Conservation (phyloP, 2,329 filamentous ascomycete species). For the Ophiocordyceps unilateralis region DNA sequence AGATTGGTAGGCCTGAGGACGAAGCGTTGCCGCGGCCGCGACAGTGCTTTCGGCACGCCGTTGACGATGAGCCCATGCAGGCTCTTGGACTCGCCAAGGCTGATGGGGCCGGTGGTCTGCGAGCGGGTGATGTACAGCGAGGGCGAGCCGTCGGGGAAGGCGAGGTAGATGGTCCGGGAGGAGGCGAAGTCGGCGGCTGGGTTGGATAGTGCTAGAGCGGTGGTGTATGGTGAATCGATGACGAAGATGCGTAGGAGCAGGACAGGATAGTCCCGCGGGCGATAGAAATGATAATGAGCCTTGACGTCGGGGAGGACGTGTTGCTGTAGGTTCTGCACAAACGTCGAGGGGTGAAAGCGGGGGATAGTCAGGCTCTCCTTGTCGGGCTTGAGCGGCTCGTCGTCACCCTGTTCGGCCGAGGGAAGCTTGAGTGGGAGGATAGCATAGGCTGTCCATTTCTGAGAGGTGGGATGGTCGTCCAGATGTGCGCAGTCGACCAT, state of each 20-base stretch:
- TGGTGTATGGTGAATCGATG: slow-evolving; percentile 65
- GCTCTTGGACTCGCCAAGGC: slow-evolving; percentile 37
- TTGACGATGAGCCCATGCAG: slow-evolving; percentile 57
- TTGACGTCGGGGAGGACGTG: slow-evolving; percentile 66
- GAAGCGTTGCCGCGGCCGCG: slow-evolving; percentile 55
- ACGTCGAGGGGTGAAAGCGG: slow-evolving; percentile 65
- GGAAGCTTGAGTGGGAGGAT: slow-evolving; percentile 34
- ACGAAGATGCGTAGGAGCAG: slow-evolving; percentile 65
- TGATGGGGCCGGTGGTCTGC: slow-evolving; percentile 22
- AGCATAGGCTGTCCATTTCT: slow-evolving; percentile 47
- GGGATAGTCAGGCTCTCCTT: slow-evolving; percentile 36
- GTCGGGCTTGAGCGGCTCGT: slow-evolving; percentile 23
- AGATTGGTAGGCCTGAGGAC: slow-evolving; percentile 51
- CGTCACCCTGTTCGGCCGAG: slow-evolving; percentile 15
- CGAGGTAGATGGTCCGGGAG: slow-evolving; percentile 58
- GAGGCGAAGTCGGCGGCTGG: slow-evolving; percentile 35
- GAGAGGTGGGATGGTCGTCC: slow-evolving; percentile 44
- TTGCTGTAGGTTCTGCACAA: slow-evolving; percentile 56
- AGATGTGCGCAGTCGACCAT: slow-evolving; percentile 52
- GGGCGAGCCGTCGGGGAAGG: slow-evolving; percentile 66
- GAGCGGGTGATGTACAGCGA: slow-evolving; percentile 50
- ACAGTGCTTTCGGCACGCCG: slow-evolving; percentile 69
- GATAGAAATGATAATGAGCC: slow-evolving; percentile 65
- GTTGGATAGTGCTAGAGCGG: slow-evolving; percentile 27
- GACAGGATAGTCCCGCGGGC: slow-evolving; percentile 50